Conservation (phyloP, 805 yeast genomes). For the Jamesozyma piceae region DNA sequence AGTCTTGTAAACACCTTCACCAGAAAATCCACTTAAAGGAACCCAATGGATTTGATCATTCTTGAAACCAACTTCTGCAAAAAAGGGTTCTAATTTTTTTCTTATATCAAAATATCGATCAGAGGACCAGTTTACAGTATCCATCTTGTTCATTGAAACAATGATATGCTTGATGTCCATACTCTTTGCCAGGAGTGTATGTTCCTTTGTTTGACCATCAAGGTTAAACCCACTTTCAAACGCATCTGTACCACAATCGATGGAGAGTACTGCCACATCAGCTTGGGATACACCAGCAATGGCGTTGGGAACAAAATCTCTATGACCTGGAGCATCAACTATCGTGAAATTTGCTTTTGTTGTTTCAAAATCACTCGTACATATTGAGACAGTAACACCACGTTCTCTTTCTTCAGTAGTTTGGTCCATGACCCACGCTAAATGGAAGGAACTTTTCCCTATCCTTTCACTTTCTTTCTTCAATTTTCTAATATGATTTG, state of each 20-base stretch:
- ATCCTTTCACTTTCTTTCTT: slow-evolving; percentile 97
- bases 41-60: slow-evolving; percentile 75
- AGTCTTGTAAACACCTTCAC: slow-evolving; percentile 87
- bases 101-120: slow-evolving; percentile 90
- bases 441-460: slow-evolving; percentile 97
- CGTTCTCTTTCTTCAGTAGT: slow-evolving; percentile 96
- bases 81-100: slow-evolving; percentile 60
- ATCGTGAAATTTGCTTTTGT: slow-evolving; percentile 91
- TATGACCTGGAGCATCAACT: slow-evolving; percentile 98
- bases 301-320: slow-evolving; percentile 95
- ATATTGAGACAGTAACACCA: slow-evolving; percentile 98
- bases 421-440: slow-evolving; percentile 99
- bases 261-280: slow-evolving; percentile 91
- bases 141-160: slow-evolving; percentile 82
- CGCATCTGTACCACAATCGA: slow-evolving; percentile 96
- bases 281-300: slow-evolving; percentile 99
- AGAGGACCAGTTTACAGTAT: slow-evolving; percentile 88
- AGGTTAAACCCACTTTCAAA: slow-evolving; percentile 97
- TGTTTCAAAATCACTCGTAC: slow-evolving; percentile 93
- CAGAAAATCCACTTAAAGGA: slow-evolving; percentile 96
- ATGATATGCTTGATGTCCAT: slow-evolving; percentile 88
- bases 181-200: slow-evolving; percentile 88
- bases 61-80: slow-evolving; percentile 77
- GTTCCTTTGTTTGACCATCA: slow-evolving; percentile 98
- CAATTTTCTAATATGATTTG: slow-evolving; percentile 91